Evolutionary conservation across 1,284 basidiomycete genomes (phyloP), one percentile per base, ranked within the genome.

Genomic region (Boletellus deceptivus): DNA sequence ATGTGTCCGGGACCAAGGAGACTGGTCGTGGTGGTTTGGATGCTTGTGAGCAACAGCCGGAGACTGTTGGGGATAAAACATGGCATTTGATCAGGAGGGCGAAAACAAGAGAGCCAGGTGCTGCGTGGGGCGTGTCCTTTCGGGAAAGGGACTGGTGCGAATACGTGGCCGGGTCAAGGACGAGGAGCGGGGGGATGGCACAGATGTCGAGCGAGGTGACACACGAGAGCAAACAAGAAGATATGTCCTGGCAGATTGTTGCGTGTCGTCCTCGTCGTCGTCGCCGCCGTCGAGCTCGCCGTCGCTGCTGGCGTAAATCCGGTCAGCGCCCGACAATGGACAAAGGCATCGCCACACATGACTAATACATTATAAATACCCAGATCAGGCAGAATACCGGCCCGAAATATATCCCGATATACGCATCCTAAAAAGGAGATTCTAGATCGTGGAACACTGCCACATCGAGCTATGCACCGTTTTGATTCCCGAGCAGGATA

Each of bases 51-150:
- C 74, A 63, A 89, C 82, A 68, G 82, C 84, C 63, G 86, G 86
- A 56, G 86, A 89, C 69, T 86, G 86, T 66, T 87, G 85, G 62
- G 86, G 76, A 70, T 85, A 89, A 73, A 86, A 89, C 86, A 89
- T 89, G 57, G 74, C 77, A 77, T 77, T 69, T 67, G 72, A 53
- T 59, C 11, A 18, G 11, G 35, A 37, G n/a, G 48, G 46, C 35
- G 41, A 44, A 38, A 50, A 29, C 46, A 48, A 25, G 53, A 51
- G 48, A n/a, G 45, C 48, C 36, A 40, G 35, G 45, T 43, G 47
- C 20, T 41, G 47, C 17, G 25, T 33, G 39, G 33, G 18, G 18
- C 33, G 52, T 50, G 48, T 40, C 50, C 53, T 35, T 29, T 38
- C 13, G 40, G 43, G 54, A 53, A 52, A 45, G 49, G 49, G 51